phyloP scores from a whole-genome alignment of 192 early-diverging fungal species.

The Bifiguratus adelaidae region DNA sequence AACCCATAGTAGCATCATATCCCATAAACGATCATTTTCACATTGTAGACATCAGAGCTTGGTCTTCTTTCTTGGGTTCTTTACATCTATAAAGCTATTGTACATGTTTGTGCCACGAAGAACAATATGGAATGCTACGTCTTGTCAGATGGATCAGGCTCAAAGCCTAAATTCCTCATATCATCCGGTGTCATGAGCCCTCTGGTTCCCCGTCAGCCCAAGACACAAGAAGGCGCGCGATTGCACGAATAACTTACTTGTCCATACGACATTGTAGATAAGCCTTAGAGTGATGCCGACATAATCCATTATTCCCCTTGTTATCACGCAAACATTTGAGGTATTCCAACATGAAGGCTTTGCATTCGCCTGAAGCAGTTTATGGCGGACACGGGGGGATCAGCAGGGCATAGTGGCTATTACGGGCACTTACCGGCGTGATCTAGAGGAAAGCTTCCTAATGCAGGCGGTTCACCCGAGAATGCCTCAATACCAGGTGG shows the following conservation, averaged over 20 bases:
- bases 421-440: slow-evolving; percentile 43
- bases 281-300: slow-evolving; percentile 58
- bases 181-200: slow-evolving; percentile 58
- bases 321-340: slow-evolving; percentile 65
- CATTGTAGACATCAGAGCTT: too few relatives aligned
- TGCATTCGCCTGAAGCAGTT: slow-evolving; percentile 59
- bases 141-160: too few relatives aligned
- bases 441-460: slow-evolving; percentile 88
- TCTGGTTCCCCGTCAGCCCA: slow-evolving; percentile 14
- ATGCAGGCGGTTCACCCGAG: slow-evolving; percentile 62
- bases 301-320: slow-evolving; percentile 58
- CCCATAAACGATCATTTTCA: too few relatives aligned
- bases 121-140: too few relatives aligned
- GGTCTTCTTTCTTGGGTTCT: too few relatives aligned
- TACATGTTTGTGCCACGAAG: too few relatives aligned
- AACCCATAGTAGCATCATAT: too few relatives aligned
- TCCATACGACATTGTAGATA: slow-evolving; percentile 92
- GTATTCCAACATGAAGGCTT: slow-evolving; percentile 66
- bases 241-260: slow-evolving; percentile 33
- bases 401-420: not conserved
- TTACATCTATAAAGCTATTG: too few relatives aligned
- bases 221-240: not conserved
- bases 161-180: slow-evolving; percentile 59
- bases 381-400: not conserved
- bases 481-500: slow-evolving; percentile 55